Base-by-base conservation (phyloP, 2,329 filamentous ascomycete species). In the Diplodia corticola region DNA sequence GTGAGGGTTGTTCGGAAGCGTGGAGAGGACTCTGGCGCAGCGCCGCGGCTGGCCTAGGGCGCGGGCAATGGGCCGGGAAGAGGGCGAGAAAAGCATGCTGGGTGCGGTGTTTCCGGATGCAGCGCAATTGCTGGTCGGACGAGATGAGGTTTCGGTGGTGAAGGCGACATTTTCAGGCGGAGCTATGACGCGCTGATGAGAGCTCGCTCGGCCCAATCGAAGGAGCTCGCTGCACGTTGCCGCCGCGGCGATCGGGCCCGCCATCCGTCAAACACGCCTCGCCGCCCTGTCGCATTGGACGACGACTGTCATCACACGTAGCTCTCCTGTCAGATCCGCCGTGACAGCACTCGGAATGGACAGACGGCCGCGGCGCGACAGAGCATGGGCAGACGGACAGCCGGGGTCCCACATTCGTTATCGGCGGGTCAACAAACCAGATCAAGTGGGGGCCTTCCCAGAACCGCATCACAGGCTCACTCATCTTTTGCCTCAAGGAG, bases 1-100 rank as follows among this genome's bases (percentile, higher is more conserved):
- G 68, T 82, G 76, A 33, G 76, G 74, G 69, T 82, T 82, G 64
- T 78, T 76, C 66, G 79, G 75, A 9, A 83, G 71, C 15, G 80
- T 82, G 7, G 81, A 77, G 15, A 78, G 51, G 61, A 70, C 17
- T 26, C 64, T 55, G 24, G 28, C 33, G 22, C 57, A 46, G 55
- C 46, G 44, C 24, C 50, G n/a, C 2, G 46, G 51, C 9, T 30
- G 46, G 28, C 15, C 30, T 35, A 50, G 17, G 10, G 35, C 55
- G 13, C 57, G 57, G 54, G 54, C 55, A 35, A 61, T 35, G 24
- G 64, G 20, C 26, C 55, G 55, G 7, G 64, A 48, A 5, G 64
- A 53, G 20, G 48, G 48, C 30, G 63, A 48, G 6, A 63, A 48
- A n/a, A 66, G 35, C 64, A 66, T 66, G 15, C 15, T 57, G 64